Evolutionary conservation across 2,329 filamentous ascomycete species (phyloP).

Genomic region (Scorias spongiosa): DNA sequence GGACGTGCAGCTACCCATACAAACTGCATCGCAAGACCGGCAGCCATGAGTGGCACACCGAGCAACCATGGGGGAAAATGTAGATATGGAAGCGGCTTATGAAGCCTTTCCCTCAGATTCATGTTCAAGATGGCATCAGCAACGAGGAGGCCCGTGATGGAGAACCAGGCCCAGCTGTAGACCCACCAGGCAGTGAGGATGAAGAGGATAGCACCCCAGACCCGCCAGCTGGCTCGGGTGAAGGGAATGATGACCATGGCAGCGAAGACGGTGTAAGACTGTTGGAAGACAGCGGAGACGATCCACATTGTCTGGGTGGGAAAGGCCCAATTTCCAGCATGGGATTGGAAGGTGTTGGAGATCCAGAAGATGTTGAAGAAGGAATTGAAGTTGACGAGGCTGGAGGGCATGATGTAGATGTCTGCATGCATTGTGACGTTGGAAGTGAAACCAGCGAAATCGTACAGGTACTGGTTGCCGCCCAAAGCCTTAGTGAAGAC

Average conservation of each 20-base stretch:
- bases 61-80: conserved; percentile 20
- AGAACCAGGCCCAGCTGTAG: conserved; percentile 33
- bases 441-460: conserved; percentile 20
- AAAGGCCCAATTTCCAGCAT: conserved; percentile 27
- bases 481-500: conserved; percentile 16
- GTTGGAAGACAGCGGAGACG: conserved; percentile 27
- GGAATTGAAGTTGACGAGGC: conserved; percentile 31
- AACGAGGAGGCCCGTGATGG: conserved; percentile 26
- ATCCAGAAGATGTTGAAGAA: conserved; percentile 33
- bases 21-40: conserved; percentile 27
- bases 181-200: conserved; percentile 32
- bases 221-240: conserved; percentile 25
- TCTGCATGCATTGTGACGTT: conserved; percentile 18
- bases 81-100: conserved; percentile 6
- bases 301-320: conserved; percentile 31
- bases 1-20: conserved; percentile 28
- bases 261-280: conserved; percentile 33
- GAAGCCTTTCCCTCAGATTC: conserved; percentile 19
- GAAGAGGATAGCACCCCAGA: conserved; percentile 25
- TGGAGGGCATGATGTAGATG: conserved; percentile 22
- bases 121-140: conserved; percentile 29
- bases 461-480: conserved; percentile 17
- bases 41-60: conserved; percentile 17
- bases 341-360: conserved; percentile 20
- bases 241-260: conserved; percentile 31